phyloP scores from a whole-genome alignment of 768 basidiomycete species.

The Fomitopsis pulvina region DNA sequence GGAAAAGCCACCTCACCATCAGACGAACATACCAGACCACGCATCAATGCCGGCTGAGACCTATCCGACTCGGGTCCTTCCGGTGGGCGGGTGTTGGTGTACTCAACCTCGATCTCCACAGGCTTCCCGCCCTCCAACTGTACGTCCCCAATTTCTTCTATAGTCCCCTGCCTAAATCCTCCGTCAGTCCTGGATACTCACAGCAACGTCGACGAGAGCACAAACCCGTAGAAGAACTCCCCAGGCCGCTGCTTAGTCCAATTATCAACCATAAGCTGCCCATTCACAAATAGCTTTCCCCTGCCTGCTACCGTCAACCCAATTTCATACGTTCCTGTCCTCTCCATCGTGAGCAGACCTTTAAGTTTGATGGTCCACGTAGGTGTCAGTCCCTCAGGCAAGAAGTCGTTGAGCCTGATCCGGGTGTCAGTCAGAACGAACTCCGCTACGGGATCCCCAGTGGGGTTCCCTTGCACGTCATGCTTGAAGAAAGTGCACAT shows the following conservation, averaged over 20 bases:
- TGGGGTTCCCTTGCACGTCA: constrained; percentile 39
- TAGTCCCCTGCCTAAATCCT: constrained; percentile 48
- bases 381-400: constrained; percentile 45
- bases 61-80: constrained; percentile 35
- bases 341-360: constrained; percentile 44
- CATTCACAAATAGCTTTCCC: constrained; percentile 59
- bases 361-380: constrained; percentile 53
- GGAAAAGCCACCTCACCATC: background rate
- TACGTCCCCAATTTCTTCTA: constrained; percentile 52
- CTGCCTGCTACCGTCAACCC: constrained; percentile 58
- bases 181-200: background rate
- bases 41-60: constrained; percentile 63
- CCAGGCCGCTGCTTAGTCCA: constrained; percentile 64
- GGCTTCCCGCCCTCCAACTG: constrained; percentile 38
- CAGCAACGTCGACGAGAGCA: constrained; percentile 12
- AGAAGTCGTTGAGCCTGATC: constrained; percentile 60
- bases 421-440: constrained; percentile 53
- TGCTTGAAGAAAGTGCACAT: constrained; percentile 56
- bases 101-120: constrained; percentile 52
- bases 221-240: constrained; percentile 63
- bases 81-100: constrained; percentile 54
- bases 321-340: constrained; percentile 47
- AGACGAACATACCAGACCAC: constrained; percentile 46
- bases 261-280: constrained; percentile 57
- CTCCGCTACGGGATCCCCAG: constrained; percentile 35